Percentiles rank a stretch among this genome's conserved stretches.
phyloP scores from a whole-genome alignment of 2,329 filamentous ascomycete genomes.

The Colletotrichum melonis region DNA sequence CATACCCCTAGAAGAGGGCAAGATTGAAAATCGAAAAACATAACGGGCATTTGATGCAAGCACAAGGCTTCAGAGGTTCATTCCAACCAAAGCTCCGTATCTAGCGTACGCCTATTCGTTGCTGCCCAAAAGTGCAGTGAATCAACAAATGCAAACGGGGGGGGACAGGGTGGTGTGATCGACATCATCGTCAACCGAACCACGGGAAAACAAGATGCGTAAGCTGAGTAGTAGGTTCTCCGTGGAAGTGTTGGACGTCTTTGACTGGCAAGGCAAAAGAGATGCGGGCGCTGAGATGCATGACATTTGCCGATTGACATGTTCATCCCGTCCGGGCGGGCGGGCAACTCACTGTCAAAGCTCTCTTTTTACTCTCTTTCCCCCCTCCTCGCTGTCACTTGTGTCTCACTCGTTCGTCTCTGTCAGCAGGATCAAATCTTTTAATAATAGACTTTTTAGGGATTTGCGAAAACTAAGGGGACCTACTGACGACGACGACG shows the following conservation, averaged over 20 bases:
- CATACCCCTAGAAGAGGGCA: background rate
- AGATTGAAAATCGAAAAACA: background rate
- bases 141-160: too few species aligned
- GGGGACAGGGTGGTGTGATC: too few species aligned
- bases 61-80: background rate
- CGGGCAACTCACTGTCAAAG: background rate
- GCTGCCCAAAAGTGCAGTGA: background rate
- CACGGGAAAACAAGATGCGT: background rate
- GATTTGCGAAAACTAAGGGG: background rate
- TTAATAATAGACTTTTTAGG: background rate
- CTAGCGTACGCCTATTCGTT: background rate
- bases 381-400: background rate
- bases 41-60: background rate
- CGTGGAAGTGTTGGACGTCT: background rate
- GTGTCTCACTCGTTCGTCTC: background rate
- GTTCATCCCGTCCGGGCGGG: conserved; percentile 28
- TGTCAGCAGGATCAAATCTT: background rate
- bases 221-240: background rate
- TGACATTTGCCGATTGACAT: conserved; percentile 26
- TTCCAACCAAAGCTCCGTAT: background rate
- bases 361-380: background rate
- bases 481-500: too few species aligned
- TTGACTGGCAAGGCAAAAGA: conserved; percentile 18
- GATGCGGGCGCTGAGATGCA: conserved; percentile 28
- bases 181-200: background rate